A percentile compares a stretch with the other conserved stretches of the same genome.
phyloP scores from a whole-genome alignment of 495 filamentous ascomycete genomes.

The Oidiodendron maius region DNA sequence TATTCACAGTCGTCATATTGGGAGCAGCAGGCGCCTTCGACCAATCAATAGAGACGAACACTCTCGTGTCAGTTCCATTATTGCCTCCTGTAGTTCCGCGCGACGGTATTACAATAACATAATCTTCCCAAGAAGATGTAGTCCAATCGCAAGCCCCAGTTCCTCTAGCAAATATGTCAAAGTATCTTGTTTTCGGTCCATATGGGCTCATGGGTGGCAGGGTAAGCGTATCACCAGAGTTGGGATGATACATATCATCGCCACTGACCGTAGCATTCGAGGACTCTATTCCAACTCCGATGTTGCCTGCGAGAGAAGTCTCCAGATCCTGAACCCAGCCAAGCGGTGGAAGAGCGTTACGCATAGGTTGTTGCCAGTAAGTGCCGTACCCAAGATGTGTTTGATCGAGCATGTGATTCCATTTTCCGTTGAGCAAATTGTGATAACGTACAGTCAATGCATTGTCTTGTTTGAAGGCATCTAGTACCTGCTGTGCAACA shows the following conservation, averaged over 20 bases:
- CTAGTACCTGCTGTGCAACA: conserved; percentile 51
- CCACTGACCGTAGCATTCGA: conserved; percentile 60
- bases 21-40: conserved; percentile 40
- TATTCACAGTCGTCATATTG: conserved; percentile 38
- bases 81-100: conserved; percentile 45
- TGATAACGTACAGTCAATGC: conserved; percentile 58
- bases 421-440: conserved; percentile 59
- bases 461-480: conserved; percentile 54
- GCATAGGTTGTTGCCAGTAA: conserved; percentile 67
- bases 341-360: conserved; percentile 56
- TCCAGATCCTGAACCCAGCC: conserved; percentile 50
- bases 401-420: conserved; percentile 68
- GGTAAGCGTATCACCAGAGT: conserved; percentile 47
- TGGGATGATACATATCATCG: conserved; percentile 58
- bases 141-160: conserved; percentile 51
- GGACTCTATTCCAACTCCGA: conserved; percentile 61
- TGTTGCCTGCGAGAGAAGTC: conserved; percentile 51
- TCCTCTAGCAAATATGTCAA: conserved; percentile 64
- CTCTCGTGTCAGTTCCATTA: conserved; percentile 46
- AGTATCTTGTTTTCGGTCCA: conserved; percentile 51
- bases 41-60: conserved; percentile 62
- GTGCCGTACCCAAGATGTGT: conserved; percentile 45
- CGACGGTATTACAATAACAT: conserved; percentile 50
- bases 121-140: conserved; percentile 42
- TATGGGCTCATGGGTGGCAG: conserved; percentile 59